Conservation (phyloP, 768 basidiomycete species). For the Amanita polypyramis region DNA sequence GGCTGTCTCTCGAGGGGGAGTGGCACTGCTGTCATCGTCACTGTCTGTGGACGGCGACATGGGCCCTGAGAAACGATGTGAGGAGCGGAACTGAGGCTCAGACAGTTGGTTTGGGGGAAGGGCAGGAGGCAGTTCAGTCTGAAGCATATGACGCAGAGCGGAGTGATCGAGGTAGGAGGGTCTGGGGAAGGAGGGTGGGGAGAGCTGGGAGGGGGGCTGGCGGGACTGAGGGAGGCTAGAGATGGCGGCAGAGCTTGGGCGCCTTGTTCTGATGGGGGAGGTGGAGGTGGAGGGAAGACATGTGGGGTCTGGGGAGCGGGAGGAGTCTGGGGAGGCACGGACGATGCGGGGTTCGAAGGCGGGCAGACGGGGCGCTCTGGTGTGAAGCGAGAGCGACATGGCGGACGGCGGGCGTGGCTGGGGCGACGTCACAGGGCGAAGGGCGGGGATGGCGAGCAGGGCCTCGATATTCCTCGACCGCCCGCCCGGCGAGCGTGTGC, state of each 20-base stretch:
- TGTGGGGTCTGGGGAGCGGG: conserved; percentile 29
- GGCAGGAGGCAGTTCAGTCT: conserved; percentile 36
- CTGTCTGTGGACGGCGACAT: conserved; percentile 44
- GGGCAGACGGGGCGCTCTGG: conserved; percentile 16
- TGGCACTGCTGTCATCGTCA: conserved; percentile 54
- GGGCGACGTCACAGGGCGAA: conserved; percentile 20
- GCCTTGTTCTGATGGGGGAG: conserved; percentile 14
- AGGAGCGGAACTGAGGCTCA: conserved; percentile 17
- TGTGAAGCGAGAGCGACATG: conserved; percentile 25
- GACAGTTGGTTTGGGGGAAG: conserved; percentile 28
- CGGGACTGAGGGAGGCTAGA: conserved; percentile 9
- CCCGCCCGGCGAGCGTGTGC: conserved; percentile 12
- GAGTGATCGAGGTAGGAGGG: conserved; percentile 74
- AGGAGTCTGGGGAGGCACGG: conserved; percentile 34
- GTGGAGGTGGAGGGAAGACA: conserved; percentile 31
- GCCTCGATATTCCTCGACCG: conserved; percentile 8
- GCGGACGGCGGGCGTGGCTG: conserved; percentile 34
- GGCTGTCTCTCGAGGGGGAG: conserved; percentile 33
- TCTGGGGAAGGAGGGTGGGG: conserved; percentile 40
- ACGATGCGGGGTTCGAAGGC: conserved; percentile 62
- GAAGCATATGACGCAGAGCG: conserved; percentile 58
- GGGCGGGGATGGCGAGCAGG: conserved; percentile 4
- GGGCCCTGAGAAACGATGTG: conserved; percentile 16
- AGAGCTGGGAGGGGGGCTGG: conserved; percentile 19
- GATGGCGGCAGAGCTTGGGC: neutral